Conservation (phyloP, 2,329 filamentous ascomycete genomes). For the Gnomoniopsis sp. region DNA sequence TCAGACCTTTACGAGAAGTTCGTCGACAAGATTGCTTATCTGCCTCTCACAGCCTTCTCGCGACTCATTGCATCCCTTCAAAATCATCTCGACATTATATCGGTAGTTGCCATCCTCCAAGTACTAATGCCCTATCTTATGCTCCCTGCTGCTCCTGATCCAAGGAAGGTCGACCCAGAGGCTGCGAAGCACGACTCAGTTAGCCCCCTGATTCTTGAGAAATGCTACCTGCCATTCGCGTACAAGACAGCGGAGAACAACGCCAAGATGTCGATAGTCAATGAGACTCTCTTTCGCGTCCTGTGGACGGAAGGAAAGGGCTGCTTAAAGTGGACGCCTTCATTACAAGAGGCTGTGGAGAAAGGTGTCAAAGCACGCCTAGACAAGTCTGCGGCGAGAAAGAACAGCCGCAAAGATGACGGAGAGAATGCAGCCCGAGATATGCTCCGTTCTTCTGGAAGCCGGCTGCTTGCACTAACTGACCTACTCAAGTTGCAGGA, state of each 20-base stretch:
- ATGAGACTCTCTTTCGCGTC: constrained; percentile 63
- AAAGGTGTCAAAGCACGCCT: constrained; percentile 47
- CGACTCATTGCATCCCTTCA: constrained; percentile 46
- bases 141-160: constrained; percentile 39
- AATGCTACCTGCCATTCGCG: constrained; percentile 63
- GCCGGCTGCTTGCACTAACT: constrained; percentile 7
- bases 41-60: constrained; percentile 56
- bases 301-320: constrained; percentile 37
- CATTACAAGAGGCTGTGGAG: constrained; percentile 37
- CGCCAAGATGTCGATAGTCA: constrained; percentile 65
- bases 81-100: constrained; percentile 32
- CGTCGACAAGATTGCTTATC: constrained; percentile 52
- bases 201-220: constrained; percentile 43
- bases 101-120: constrained; percentile 43
- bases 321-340: constrained; percentile 31
- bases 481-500: constrained; percentile 5
- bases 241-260: constrained; percentile 67
- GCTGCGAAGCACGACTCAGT: constrained; percentile 36
- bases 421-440: constrained; percentile 13
- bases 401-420: constrained; percentile 26
- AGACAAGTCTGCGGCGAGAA: constrained; percentile 42
- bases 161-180: constrained; percentile 35
- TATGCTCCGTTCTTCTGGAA: constrained; percentile 12
- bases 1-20: constrained; percentile 58
- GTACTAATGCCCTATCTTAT: constrained; percentile 42